These are phyloP conservation scores for Macrocybe gigantea DNA, from an alignment of 768 basidiomycete genomes.

Conservation along the genomic window DNA sequence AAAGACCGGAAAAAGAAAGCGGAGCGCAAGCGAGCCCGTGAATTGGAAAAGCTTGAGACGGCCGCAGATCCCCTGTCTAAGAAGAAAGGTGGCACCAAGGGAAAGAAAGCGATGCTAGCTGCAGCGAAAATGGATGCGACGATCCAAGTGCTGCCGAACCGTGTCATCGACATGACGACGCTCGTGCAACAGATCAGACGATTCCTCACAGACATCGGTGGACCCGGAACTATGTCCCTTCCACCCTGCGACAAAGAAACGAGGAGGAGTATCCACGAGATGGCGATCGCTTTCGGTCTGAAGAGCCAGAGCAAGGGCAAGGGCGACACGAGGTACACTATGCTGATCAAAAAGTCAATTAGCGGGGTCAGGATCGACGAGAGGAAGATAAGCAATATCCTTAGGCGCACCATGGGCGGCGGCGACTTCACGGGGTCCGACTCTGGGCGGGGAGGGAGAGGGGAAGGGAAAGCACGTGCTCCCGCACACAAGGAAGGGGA, in stretches of 20 bases:
- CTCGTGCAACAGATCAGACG: constrained; percentile 64
- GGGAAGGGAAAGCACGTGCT: constrained; percentile 13
- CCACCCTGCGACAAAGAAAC: constrained; percentile 75
- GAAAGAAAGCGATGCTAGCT: constrained; percentile 59
- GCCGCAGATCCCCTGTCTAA: constrained; percentile 57
- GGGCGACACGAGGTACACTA: constrained; percentile 69
- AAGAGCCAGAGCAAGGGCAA: constrained; percentile 73
- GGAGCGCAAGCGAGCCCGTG: constrained; percentile 59
- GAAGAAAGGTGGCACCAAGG: constrained; percentile 67
- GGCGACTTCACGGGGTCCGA: constrained; percentile 27
- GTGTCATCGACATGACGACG: constrained; percentile 59
- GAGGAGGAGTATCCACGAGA: constrained; percentile 70
- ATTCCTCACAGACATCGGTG: constrained; percentile 57
- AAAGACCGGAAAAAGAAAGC: constrained; percentile 83
- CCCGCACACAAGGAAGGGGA: constrained; percentile 76
- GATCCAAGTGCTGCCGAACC: constrained; percentile 37
- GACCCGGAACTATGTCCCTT: constrained; percentile 50
- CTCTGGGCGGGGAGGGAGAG: constrained; percentile 21
- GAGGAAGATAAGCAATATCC: constrained; percentile 43
- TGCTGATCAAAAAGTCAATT: constrained; percentile 60
- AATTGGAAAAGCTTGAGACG: constrained; percentile 43
- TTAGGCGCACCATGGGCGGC: constrained; percentile 30
- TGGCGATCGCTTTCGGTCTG: constrained; percentile 74
- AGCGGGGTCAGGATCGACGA: constrained; percentile 56
- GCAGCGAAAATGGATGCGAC: constrained; percentile 45